Evolutionary conservation across 371 early-diverging fungal genomes (phyloP).

Genomic region (Mortierella sp.): DNA sequence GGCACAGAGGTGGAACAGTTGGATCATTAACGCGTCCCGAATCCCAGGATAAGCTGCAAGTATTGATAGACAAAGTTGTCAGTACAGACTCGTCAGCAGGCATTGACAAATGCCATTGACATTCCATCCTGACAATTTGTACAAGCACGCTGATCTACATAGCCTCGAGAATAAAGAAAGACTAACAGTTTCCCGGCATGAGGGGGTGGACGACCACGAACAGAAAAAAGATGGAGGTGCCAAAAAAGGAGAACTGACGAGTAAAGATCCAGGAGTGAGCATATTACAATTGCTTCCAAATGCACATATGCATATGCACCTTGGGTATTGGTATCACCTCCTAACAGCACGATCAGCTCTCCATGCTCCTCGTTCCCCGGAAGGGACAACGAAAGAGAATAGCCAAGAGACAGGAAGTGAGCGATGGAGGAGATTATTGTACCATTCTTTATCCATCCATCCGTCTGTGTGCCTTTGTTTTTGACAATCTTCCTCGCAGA

Average conservation of each 20-base stretch:
- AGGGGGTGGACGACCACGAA: conserved; percentile 12
- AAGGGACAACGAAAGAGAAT: background rate
- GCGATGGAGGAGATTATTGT: conserved; percentile 5
- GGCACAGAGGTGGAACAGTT: conserved; percentile 2
- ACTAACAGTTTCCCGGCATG: conserved; percentile 16
- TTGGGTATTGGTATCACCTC: conserved; percentile 15
- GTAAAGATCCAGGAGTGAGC: conserved; percentile 34
- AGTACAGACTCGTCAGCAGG: background rate
- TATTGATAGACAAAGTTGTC: background rate
- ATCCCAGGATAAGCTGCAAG: background rate
- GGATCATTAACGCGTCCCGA: background rate
- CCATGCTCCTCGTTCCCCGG: conserved; percentile 4
- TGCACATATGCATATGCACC: conserved; percentile 24
- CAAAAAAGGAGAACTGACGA: conserved; percentile 30
- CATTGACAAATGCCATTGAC: conserved; percentile 2
- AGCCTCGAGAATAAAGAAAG: conserved; percentile 7
- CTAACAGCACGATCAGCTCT: conserved; percentile 36
- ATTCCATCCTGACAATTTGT: conserved; percentile 17
- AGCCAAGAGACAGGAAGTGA: background rate
- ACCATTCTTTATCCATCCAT: background rate
- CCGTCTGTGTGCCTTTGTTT: conserved; percentile 6
- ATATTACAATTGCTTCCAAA: conserved; percentile 22
- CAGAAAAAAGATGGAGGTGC: conserved; percentile 32
- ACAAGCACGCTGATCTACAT: conserved; percentile 17
- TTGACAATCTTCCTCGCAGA: conserved; percentile 19